Conservation (phyloP, 352 stramenopile species). For the Blastocystis hominis region DNA sequence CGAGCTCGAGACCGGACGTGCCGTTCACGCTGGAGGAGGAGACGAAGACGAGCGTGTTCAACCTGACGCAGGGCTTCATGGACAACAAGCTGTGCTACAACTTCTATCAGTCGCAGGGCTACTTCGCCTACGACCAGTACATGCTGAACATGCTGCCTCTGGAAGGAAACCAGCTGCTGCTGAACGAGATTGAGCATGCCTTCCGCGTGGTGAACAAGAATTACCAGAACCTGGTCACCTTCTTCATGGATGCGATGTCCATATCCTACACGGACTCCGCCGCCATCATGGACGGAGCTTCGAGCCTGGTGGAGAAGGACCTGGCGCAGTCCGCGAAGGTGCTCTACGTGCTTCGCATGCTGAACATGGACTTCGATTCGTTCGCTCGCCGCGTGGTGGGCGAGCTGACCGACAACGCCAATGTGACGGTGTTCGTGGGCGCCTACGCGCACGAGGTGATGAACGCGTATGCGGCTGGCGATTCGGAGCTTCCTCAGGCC, state of each 20-base stretch:
- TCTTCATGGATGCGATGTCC: background rate
- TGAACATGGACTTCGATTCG: conserved; percentile 27
- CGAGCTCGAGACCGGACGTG: background rate
- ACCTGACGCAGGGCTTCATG: background rate
- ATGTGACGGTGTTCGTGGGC: conserved; percentile 1
- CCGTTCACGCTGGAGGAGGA: conserved; percentile 12
- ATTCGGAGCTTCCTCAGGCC: background rate
- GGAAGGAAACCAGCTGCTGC: background rate
- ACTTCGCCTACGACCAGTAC: conserved; percentile 26
- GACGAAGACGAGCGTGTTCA: background rate
- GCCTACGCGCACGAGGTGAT: conserved; percentile 29
- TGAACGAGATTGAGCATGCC: background rate
- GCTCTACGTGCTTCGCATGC: background rate
- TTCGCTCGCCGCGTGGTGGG: background rate
- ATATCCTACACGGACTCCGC: background rate
- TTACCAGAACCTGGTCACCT: background rate
- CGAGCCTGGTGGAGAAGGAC: background rate
- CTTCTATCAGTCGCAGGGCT: conserved; percentile 27
- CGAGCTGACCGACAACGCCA: background rate
- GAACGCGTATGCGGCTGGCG: background rate
- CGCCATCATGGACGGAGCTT: background rate
- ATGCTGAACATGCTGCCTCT: background rate
- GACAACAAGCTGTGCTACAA: conserved; percentile 40
- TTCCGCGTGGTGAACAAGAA: background rate
- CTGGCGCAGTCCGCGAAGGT: conserved; percentile 11